These are phyloP conservation scores for Panellus pusillus DNA, from an alignment of 768 basidiomycete species.

Conservation along the genomic window DNA sequence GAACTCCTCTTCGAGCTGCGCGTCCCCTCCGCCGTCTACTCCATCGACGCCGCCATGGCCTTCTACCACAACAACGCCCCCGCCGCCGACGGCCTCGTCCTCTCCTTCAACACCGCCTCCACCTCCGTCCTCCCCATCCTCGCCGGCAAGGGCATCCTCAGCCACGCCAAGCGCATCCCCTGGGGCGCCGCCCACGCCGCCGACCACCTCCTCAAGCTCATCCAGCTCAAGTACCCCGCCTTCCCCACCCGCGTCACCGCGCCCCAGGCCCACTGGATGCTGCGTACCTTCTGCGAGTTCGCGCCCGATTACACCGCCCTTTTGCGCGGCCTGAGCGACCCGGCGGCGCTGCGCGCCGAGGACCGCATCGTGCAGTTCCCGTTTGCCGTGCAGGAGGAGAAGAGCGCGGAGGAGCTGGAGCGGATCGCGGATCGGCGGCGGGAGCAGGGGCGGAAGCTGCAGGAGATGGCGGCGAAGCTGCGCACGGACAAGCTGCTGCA, in stretches of 20 bases:
- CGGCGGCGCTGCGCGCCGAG: constrained; percentile 57
- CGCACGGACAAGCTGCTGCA: constrained; percentile 80
- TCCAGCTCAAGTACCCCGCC: constrained; percentile 92
- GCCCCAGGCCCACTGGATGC: constrained; percentile 88
- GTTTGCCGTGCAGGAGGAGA: constrained; percentile 72
- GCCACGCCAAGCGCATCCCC: constrained; percentile 86
- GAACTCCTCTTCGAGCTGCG: constrained; percentile 97
- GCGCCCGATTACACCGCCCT: constrained; percentile 71
- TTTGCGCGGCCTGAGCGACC: constrained; percentile 68
- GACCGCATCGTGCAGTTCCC: constrained; percentile 90
- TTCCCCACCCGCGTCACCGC: constrained; percentile 85
- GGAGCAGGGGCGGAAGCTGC: constrained; percentile 86
- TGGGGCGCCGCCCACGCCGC: constrained; percentile 92
- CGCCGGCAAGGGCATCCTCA: constrained; percentile 78
- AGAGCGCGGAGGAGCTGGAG: constrained; percentile 87
- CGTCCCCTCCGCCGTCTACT: constrained; percentile 83
- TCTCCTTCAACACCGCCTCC: constrained; percentile 90
- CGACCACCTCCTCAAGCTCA: constrained; percentile 89
- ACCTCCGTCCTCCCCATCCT: constrained; percentile 91
- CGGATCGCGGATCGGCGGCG: constrained; percentile 74
- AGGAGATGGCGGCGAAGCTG: constrained; percentile 87
- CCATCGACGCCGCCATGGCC: constrained; percentile 88
- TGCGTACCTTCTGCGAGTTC: constrained; percentile 84
- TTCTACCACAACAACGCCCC: constrained; percentile 80
- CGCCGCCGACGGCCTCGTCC: constrained; percentile 71